phyloP scores from a whole-genome alignment of 805 yeast species.

The Ogataea minuta region DNA sequence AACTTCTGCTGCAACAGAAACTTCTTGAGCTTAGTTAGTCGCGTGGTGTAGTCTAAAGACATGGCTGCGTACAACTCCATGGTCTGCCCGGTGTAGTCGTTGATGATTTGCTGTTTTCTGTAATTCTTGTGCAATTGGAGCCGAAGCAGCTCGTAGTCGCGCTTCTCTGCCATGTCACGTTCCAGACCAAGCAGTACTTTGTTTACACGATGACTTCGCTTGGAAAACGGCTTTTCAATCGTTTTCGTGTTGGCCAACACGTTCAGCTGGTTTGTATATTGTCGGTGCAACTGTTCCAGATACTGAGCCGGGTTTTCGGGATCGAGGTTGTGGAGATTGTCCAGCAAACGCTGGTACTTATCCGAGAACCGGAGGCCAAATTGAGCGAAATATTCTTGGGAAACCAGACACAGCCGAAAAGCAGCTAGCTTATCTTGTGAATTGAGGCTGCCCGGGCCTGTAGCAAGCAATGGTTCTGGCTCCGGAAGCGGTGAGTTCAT shows the following conservation, averaged over 20 bases:
- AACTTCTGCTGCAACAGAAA: conserved; percentile 32
- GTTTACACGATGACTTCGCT: conserved; percentile 8
- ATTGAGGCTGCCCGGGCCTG: background rate
- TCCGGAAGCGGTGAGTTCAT: conserved; percentile 18
- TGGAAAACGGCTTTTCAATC: conserved; percentile 15
- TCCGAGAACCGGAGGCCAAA: background rate
- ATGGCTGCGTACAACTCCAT: conserved; percentile 28
- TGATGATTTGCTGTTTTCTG: conserved; percentile 25
- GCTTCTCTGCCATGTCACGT: conserved; percentile 33
- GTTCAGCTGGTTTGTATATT: conserved; percentile 14
- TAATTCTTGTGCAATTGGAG: conserved; percentile 27
- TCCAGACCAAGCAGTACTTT: conserved; percentile 20
- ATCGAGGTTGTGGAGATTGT: background rate
- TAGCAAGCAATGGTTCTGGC: conserved; percentile 1
- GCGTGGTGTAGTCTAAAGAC: conserved; percentile 26
- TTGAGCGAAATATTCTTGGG: conserved; percentile 3
- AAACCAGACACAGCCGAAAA: conserved; percentile 10
- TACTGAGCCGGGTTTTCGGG: conserved; percentile 8
- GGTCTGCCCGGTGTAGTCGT: conserved; percentile 26
- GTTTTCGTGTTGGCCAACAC: conserved; percentile 7
- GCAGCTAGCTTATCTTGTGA: conserved; percentile 17
- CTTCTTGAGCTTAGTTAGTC: conserved; percentile 34
- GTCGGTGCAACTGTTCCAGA: conserved; percentile 4
- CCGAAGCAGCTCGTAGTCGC: conserved; percentile 34
- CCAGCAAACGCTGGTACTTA: conserved; percentile 1